Base-by-base conservation (phyloP, 495 filamentous ascomycete species). In the Aspergillus heteromorphus region DNA sequence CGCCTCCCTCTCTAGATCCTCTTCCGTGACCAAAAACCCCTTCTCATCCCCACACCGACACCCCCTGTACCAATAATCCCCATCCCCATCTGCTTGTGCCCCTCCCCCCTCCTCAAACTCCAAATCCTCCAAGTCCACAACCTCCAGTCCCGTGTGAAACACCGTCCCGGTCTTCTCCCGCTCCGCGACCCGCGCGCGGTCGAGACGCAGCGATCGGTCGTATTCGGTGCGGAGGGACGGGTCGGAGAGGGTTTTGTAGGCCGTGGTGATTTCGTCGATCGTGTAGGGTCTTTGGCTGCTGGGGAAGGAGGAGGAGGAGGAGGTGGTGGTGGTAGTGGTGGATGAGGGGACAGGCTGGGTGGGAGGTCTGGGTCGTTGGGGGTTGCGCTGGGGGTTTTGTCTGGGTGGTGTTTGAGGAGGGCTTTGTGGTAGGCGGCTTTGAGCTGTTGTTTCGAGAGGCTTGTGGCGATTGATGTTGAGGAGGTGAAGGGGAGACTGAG, bases 41-140 rank as follows among this genome's bases (percentile, higher is more conserved):
- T 75, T 75, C 41, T 78, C 76, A 70, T 91, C 88, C 16, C 91
- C 91, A 72, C 91, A 96, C 41, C 91, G 82, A 70, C 91, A 96
- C 7, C 73, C 56, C 27, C 83, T 79, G 61, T 80, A 87, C 87
- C 88, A 95, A 19, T 65, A 49, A 14, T 47, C 45, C 7, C 30
- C 40, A 55, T 45, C n/a, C 36, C 47, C n/a, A n/a, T n/a, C n/a
- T n/a, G n/a, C n/a, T n/a, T n/a, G n/a, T n/a, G n/a, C 4, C 48
- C 58, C 16, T 38, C 59, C 2, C 7, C 49, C 55, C 20, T 83
- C 79, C 51, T 87, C 81, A 55, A 71, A 84, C 1, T 58, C 68
- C 25, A 95, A 67, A 58, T 91, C 89, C 64, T 93, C 91, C 19
- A 96, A 71, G 73, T 96, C 91, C n/a, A 93, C 78, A 1, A 79